Evolutionary conservation across 768 basidiomycete species (phyloP), one percentile per base, ranked within the genome.

Genomic region (Kwoniella newhampshirensis): DNA sequence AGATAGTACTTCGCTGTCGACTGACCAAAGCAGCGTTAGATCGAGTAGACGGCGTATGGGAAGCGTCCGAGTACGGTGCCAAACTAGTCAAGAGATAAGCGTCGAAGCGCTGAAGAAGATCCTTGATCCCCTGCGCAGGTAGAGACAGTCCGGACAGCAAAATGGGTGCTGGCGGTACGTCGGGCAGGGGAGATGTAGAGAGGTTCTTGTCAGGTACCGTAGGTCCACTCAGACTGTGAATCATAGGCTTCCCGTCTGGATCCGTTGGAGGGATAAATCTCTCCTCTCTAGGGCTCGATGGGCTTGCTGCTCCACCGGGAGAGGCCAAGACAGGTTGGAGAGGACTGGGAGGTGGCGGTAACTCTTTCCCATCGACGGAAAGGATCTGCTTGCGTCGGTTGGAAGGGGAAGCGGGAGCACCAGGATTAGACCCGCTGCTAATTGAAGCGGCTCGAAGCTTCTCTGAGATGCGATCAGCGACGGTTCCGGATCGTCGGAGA

Each of bases 381-480:
- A 63, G 71, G 66, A 61, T 74, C 66, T 25, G 75, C 68, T 43
- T 61, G 55, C 41, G 75, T 63, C 37, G 78, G 67, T 39, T 75
- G 4, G 51, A 42, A 37, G 51, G 46, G 39, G 79, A 77, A 17
- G 46, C 37, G 11, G 59, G 47, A 23, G 59, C 35, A 17, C 57
- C 11, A 40, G 36, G 47, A 3, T 39, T n/a, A 21, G 37, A 48
- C 7, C 40, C 40, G 8, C 35, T 53, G 32, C 64, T 62, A 18
- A 71, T 49, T 43, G 62, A 68, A 17, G 74, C 70, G 21, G 63
- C 57, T n/a, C 76, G 86, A 43, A 96, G 83, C 50, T 90, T 87
- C 60, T 86, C 82, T 1, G 87, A 81, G 64, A 96, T 90, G 49
- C 91, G 86, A 73, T 94, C 91, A 1, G 91, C 87, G 43, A 94